Evolutionary conservation across 345 rosid genomes (phyloP).

Genomic region (Ceriops zippeliana): DNA sequence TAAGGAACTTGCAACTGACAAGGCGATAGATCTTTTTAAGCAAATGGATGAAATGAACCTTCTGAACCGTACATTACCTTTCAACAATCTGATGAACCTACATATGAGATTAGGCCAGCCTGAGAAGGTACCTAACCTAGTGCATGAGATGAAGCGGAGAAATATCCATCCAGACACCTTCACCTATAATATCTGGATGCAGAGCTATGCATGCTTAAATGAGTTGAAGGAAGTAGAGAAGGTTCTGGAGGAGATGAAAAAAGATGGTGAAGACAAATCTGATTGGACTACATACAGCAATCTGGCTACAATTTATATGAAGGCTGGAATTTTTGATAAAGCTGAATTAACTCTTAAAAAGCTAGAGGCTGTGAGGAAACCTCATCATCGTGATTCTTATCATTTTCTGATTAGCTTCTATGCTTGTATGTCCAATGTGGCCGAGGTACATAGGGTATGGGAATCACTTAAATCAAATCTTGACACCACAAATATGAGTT

Average conservation of each 20-base stretch:
- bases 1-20: slow-evolving; percentile 38
- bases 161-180: slow-evolving; percentile 25
- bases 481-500: slow-evolving; percentile 42
- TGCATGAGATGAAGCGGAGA: slow-evolving; percentile 52
- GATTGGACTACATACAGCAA: slow-evolving; percentile 53
- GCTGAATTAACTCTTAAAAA: slow-evolving; percentile 59
- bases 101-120: slow-evolving; percentile 51
- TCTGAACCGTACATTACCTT: slow-evolving; percentile 38
- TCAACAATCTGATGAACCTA: slow-evolving; percentile 52
- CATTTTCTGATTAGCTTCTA: slow-evolving; percentile 68
- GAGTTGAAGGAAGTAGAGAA: slow-evolving; percentile 52
- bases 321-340: slow-evolving; percentile 56
- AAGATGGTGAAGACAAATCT: slow-evolving; percentile 23
- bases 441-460: slow-evolving; percentile 66
- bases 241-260: slow-evolving; percentile 43
- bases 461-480: slow-evolving; percentile 42
- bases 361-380: slow-evolving; percentile 49
- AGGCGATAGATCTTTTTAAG: slow-evolving; percentile 52
- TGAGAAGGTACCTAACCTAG: slow-evolving; percentile 47
- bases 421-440: slow-evolving; percentile 43
- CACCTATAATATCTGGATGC: slow-evolving; percentile 53
- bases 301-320: slow-evolving; percentile 59
- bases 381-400: slow-evolving; percentile 48
- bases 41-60: slow-evolving; percentile 47
- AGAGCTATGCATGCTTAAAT: slow-evolving; percentile 44